phyloP scores from a whole-genome alignment of 768 basidiomycete species.

The Strobilomyces dryophilus region DNA sequence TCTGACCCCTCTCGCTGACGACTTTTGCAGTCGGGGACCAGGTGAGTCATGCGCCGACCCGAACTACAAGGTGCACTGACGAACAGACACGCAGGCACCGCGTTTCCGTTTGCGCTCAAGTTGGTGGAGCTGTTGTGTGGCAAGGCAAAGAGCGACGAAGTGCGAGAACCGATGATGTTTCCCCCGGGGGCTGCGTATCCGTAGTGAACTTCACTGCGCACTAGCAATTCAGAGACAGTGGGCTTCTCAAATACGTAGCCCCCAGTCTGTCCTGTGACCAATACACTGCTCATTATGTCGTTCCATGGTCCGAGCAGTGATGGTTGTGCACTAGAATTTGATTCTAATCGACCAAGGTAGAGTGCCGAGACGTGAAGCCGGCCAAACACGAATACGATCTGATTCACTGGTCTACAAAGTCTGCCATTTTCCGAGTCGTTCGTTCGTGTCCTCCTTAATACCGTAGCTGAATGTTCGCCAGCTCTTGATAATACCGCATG shows the following conservation, averaged over 20 bases:
- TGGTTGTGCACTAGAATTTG: no score
- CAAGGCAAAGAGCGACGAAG: constrained; percentile 52
- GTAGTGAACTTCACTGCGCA: constrained; percentile 6
- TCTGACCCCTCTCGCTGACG: constrained; percentile 2
- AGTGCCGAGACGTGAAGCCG: no score
- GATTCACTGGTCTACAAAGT: no score
- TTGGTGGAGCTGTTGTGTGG: constrained; percentile 71
- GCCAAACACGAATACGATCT: no score
- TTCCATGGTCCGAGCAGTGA: no score
- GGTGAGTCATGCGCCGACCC: constrained; percentile 36
- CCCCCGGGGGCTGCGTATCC: constrained; percentile 48
- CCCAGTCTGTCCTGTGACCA: no score
- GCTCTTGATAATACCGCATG: constrained; percentile 51
- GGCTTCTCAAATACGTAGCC: no score
- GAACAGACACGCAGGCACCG: constrained; percentile 46
- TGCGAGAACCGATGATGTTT: constrained; percentile 69
- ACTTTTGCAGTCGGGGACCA: constrained; percentile 59
- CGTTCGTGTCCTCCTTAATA: constrained; percentile 5
- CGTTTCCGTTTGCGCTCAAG: constrained; percentile 76
- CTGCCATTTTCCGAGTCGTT: background rate
- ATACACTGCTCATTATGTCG: no score
- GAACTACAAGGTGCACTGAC: background rate
- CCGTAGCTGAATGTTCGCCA: constrained; percentile 44
- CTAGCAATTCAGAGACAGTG: no score
- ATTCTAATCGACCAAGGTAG: no score